Evolutionary conservation across 1,284 basidiomycete species (phyloP).

Genomic region (Trametes polyzona): DNA sequence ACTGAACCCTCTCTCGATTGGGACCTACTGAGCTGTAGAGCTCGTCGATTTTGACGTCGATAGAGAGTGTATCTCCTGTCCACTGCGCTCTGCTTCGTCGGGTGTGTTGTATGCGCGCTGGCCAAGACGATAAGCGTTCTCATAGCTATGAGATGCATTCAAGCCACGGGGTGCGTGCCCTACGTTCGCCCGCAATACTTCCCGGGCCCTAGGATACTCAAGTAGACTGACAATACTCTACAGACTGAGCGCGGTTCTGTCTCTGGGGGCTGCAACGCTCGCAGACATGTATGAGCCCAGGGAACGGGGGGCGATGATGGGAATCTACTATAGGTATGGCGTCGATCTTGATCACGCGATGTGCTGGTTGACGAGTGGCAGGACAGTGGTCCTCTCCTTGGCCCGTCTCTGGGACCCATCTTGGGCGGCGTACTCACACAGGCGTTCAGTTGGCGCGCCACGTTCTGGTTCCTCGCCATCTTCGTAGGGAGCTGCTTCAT

Average conservation of each 20-base stretch:
- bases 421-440: slow-evolving; percentile 72
- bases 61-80: slow-evolving; percentile 72
- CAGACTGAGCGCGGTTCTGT: slow-evolving; percentile 73
- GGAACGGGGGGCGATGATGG: slow-evolving; percentile 82
- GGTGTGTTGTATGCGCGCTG: slow-evolving; percentile 64
- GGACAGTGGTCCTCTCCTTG: slow-evolving; percentile 42
- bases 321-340: slow-evolving; percentile 63
- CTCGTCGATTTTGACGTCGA: background rate
- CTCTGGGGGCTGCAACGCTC: slow-evolving; percentile 81
- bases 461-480: slow-evolving; percentile 81
- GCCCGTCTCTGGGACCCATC: slow-evolving; percentile 73
- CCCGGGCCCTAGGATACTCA: too few relatives aligned
- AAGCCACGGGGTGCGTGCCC: slow-evolving; percentile 60
- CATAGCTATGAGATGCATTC: slow-evolving; percentile 74
- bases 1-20: too few relatives aligned
- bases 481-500: slow-evolving; percentile 59
- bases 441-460: slow-evolving; percentile 74
- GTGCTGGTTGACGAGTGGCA: too few relatives aligned
- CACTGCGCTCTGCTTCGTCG: slow-evolving; percentile 61
- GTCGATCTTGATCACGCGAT: too few relatives aligned
- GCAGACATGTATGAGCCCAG: slow-evolving; percentile 82
- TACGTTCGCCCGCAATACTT: background rate
- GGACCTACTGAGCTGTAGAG: too few relatives aligned
- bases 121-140: slow-evolving; percentile 70
- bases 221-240: too few relatives aligned